Evolutionary conservation across 2,329 filamentous ascomycete species (phyloP).

Genomic region (Ilyonectria destructans): DNA sequence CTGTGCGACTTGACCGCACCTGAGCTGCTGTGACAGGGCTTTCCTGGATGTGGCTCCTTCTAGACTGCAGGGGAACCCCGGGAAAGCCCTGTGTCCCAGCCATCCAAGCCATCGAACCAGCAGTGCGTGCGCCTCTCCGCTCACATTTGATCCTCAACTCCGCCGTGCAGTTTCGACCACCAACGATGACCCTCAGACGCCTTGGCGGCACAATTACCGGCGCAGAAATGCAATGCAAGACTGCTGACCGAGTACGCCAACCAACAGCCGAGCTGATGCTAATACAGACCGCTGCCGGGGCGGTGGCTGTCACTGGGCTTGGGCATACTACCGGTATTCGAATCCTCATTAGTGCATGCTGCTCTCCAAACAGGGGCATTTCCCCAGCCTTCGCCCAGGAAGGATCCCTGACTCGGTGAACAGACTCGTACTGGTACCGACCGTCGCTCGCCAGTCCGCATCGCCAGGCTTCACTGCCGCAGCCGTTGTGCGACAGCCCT

Average conservation of each 20-base stretch:
- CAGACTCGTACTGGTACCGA: slow-evolving; percentile 7
- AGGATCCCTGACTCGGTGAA: slow-evolving; percentile 13
- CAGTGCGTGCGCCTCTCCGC: slow-evolving; percentile 28
- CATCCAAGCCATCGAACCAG: slow-evolving; percentile 39
- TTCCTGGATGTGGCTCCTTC: slow-evolving; percentile 22
- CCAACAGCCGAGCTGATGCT: background rate
- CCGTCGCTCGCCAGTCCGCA: background rate
- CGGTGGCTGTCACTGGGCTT: background rate
- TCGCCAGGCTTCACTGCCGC: slow-evolving; percentile 7
- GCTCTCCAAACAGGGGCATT: slow-evolving; percentile 8
- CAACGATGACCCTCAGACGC: slow-evolving; percentile 7
- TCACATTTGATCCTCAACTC: slow-evolving; percentile 21
- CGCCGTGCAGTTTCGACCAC: slow-evolving; percentile 25
- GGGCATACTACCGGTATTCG: background rate
- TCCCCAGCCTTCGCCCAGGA: slow-evolving; percentile 3
- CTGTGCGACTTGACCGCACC: background rate
- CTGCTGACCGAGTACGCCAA: background rate
- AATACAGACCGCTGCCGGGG: background rate
- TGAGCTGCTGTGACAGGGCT: slow-evolving; percentile 12
- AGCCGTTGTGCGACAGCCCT: slow-evolving; percentile 3
- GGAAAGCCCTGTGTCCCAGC: slow-evolving; percentile 24
- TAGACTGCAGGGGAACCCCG: slow-evolving; percentile 15
- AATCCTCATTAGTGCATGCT: too few relatives aligned
- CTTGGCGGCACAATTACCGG: slow-evolving; percentile 3
- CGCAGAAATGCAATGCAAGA: background rate